phyloP scores from a whole-genome alignment of 192 early-diverging fungal species.

The Backusella australiensis region DNA sequence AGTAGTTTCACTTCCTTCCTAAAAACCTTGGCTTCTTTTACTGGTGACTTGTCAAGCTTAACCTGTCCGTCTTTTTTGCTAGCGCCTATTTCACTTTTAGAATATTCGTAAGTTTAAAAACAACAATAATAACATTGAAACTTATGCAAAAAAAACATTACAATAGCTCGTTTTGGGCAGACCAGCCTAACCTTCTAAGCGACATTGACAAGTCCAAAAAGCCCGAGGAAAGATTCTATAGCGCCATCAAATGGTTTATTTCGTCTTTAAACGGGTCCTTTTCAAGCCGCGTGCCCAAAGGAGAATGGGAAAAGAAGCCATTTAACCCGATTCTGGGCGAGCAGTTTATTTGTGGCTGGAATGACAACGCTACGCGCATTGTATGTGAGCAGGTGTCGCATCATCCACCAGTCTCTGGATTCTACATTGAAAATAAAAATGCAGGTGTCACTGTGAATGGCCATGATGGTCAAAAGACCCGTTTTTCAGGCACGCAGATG shows the following conservation, averaged over 20 bases:
- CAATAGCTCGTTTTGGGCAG: conserved; percentile 50
- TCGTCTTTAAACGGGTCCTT: conserved; percentile 79
- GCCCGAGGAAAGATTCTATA: conserved; percentile 65
- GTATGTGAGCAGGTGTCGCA: conserved; percentile 70
- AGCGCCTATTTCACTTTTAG: conserved; percentile 73
- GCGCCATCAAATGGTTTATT: conserved; percentile 73
- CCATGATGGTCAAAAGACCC: conserved; percentile 68
- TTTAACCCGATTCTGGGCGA: conserved; percentile 73
- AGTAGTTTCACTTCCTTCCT: conserved; percentile 65
- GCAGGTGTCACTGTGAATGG: conserved; percentile 60
- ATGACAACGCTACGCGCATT: conserved; percentile 51
- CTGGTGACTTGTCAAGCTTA: conserved; percentile 76
- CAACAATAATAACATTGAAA: background rate
- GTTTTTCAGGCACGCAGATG: conserved; percentile 72
- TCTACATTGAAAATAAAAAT: conserved; percentile 61
- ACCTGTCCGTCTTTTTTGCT: conserved; percentile 81
- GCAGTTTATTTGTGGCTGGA: conserved; percentile 62
- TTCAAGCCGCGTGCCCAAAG: conserved; percentile 64
- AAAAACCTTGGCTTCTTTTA: conserved; percentile 70
- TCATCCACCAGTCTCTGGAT: conserved; percentile 70
- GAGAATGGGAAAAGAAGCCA: conserved; percentile 72
- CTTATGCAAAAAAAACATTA: background rate
- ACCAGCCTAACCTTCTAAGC: conserved; percentile 51
- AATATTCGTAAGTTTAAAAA: conserved; percentile 59
- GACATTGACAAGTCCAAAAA: conserved; percentile 53